A percentile compares a stretch with the other conserved stretches of the same genome.
Evolutionary conservation across 1,139 yeast species (phyloP).

Genomic region (Nematodospora anomalae): DNA sequence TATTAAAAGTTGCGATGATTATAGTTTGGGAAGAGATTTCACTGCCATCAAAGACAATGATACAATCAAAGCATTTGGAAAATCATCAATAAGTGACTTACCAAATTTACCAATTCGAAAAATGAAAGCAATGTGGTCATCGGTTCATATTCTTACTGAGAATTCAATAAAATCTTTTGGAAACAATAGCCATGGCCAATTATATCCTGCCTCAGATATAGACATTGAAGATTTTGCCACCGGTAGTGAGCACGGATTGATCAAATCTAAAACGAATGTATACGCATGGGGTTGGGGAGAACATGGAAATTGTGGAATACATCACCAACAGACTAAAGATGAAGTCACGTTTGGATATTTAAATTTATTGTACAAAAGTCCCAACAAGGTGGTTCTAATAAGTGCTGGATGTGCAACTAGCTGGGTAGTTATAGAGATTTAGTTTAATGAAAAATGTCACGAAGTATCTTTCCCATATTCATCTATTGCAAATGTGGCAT

Average conservation of each 20-base stretch:
- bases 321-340: conserved; percentile 16
- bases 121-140: conserved; percentile 77
- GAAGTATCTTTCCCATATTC: conserved; percentile 80
- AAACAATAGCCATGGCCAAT: conserved; percentile 76
- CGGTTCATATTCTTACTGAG: conserved; percentile 50
- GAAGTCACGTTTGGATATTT: conserved; percentile 39
- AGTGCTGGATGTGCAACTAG: conserved; percentile 49
- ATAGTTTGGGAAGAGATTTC: conserved; percentile 49
- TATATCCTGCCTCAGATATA: conserved; percentile 28
- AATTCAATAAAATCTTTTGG: conserved; percentile 53
- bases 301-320: conserved; percentile 88
- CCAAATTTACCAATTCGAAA: background rate
- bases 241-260: conserved; percentile 89
- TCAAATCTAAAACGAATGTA: conserved; percentile 33
- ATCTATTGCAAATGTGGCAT: conserved; percentile 48
- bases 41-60: conserved; percentile 24
- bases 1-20: conserved; percentile 11
- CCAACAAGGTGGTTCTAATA: conserved; percentile 26
- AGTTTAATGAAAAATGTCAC: conserved; percentile 47
- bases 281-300: conserved; percentile 98
- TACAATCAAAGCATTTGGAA: conserved; percentile 19
- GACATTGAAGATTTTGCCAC: conserved; percentile 30
- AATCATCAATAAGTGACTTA: conserved; percentile 7
- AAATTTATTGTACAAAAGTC: conserved; percentile 34
- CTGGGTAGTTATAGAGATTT: conserved; percentile 30